A percentile compares a stretch with the other conserved stretches of the same genome.
Conservation (phyloP, 495 filamentous ascomycete species). For the Wilcoxina mikolae region DNA sequence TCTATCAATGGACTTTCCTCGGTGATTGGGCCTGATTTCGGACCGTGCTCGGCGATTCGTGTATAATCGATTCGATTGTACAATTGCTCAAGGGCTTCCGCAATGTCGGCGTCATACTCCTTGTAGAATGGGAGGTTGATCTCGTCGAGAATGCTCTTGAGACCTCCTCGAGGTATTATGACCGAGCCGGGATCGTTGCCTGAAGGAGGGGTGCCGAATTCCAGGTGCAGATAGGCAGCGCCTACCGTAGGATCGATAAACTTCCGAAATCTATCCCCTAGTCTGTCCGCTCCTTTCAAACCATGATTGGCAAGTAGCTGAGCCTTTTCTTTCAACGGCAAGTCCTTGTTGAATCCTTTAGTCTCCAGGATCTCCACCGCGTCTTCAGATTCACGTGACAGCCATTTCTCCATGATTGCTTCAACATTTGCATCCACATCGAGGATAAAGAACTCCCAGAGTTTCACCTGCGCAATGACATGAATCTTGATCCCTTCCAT, state of each 20-base stretch:
- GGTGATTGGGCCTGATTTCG: slow-evolving; percentile 68
- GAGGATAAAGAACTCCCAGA: slow-evolving; percentile 90
- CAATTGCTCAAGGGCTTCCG: slow-evolving; percentile 72
- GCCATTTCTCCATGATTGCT: slow-evolving; percentile 55
- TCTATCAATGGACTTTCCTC: slow-evolving; percentile 72
- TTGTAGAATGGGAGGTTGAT: slow-evolving; percentile 76
- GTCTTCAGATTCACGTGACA: neutral
- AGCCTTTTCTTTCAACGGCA: slow-evolving; percentile 46
- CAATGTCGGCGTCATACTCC: slow-evolving; percentile 75
- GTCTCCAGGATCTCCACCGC: neutral
- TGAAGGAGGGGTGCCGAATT: slow-evolving; percentile 53
- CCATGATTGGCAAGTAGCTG: slow-evolving; percentile 40
- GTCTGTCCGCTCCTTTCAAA: slow-evolving; percentile 49
- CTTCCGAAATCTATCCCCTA: slow-evolving; percentile 67
- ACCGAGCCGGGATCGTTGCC: slow-evolving; percentile 31
- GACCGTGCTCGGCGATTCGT: slow-evolving; percentile 79
- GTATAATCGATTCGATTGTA: slow-evolving; percentile 90
- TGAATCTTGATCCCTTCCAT: slow-evolving; percentile 73
- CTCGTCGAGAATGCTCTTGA: slow-evolving; percentile 57
- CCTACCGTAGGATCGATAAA: slow-evolving; percentile 48
- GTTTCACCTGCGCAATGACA: slow-evolving; percentile 54
- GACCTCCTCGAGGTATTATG: slow-evolving; percentile 35
- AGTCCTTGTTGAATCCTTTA: slow-evolving; percentile 35
- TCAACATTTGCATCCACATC: slow-evolving; percentile 61
- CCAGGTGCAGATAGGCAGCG: slow-evolving; percentile 50